A percentile compares a stretch with the other conserved stretches of the same genome.
Conservation (phyloP, 2,329 filamentous ascomycete genomes). For the Hypoxylon sp. region DNA sequence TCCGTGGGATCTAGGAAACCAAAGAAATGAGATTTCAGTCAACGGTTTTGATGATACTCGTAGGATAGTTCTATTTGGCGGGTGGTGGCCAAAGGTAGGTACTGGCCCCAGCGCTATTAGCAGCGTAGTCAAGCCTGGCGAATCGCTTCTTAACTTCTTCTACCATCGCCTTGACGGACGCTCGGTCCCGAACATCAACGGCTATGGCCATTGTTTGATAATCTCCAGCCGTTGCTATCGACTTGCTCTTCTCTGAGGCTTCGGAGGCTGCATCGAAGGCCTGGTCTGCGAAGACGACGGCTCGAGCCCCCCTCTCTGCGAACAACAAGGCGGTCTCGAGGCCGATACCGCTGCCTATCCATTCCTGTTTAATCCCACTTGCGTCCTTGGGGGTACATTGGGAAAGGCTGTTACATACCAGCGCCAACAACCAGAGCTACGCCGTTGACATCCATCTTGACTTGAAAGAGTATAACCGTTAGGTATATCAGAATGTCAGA, state of each 20-base stretch:
- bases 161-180: slow-evolving; percentile 32
- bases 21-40: not conserved
- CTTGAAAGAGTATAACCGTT: not conserved
- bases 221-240: slow-evolving; percentile 25
- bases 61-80: not conserved
- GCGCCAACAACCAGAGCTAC: slow-evolving; percentile 35
- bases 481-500: too few relatives aligned
- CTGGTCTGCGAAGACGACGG: slow-evolving; percentile 39
- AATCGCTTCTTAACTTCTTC: slow-evolving; percentile 20
- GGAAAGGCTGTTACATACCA: slow-evolving; percentile 21
- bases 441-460: slow-evolving; percentile 31
- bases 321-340: slow-evolving; percentile 36
- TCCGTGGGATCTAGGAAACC: not conserved
- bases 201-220: slow-evolving; percentile 30
- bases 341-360: slow-evolving; percentile 41
- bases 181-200: slow-evolving; percentile 41
- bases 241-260: slow-evolving; percentile 34
- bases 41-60: not conserved
- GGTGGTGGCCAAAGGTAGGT: not conserved
- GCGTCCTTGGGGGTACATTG: not conserved
- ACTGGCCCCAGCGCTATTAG: slow-evolving; percentile 42
- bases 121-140: slow-evolving; percentile 43
- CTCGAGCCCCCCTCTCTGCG: slow-evolving; percentile 43
- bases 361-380: not conserved
- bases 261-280: slow-evolving; percentile 20